These are phyloP conservation scores for Verruconis gallopava DNA, from an alignment of 2,329 filamentous ascomycete species.

Conservation along the genomic window DNA sequence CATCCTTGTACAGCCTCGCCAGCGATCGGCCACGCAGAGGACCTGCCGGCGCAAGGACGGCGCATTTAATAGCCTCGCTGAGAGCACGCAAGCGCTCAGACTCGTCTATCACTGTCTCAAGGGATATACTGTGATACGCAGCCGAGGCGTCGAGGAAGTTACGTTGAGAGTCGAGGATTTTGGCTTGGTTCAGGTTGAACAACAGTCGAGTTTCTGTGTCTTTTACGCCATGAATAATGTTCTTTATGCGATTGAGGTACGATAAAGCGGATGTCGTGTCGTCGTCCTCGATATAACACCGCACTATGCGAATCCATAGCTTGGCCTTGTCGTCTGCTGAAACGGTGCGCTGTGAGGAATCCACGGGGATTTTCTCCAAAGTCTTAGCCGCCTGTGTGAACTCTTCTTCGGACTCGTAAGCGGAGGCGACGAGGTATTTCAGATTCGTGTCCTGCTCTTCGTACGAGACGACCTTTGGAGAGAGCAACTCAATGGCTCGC, in stretches of 20 bases:
- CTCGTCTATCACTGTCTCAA: slow-evolving; percentile 66
- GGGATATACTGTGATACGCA: slow-evolving; percentile 78
- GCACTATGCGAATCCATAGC: slow-evolving; percentile 87
- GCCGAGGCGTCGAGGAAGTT: slow-evolving; percentile 79
- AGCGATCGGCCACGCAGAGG: slow-evolving; percentile 70
- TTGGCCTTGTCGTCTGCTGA: slow-evolving; percentile 68
- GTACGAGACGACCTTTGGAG: slow-evolving; percentile 57
- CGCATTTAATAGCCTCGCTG: slow-evolving; percentile 78
- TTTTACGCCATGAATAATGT: slow-evolving; percentile 66
- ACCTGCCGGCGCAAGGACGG: slow-evolving; percentile 81
- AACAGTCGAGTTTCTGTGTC: slow-evolving; percentile 65
- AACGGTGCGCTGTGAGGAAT: slow-evolving; percentile 75
- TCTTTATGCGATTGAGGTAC: slow-evolving; percentile 91
- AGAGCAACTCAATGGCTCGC: slow-evolving; percentile 56
- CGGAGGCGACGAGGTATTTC: slow-evolving; percentile 68
- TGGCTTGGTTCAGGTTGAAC: slow-evolving; percentile 83
- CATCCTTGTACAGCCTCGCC: slow-evolving; percentile 84
- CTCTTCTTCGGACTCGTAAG: slow-evolving; percentile 72
- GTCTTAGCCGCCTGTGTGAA: slow-evolving; percentile 64
- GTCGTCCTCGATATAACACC: slow-evolving; percentile 87
- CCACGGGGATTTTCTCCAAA: slow-evolving; percentile 74
- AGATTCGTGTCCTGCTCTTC: slow-evolving; percentile 74
- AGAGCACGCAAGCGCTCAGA: slow-evolving; percentile 76
- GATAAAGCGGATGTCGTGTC: slow-evolving; percentile 74
- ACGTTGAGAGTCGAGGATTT: slow-evolving; percentile 82